Base-by-base conservation (phyloP, 2,329 filamentous ascomycete species). In the Trichoderma aggressivum region DNA sequence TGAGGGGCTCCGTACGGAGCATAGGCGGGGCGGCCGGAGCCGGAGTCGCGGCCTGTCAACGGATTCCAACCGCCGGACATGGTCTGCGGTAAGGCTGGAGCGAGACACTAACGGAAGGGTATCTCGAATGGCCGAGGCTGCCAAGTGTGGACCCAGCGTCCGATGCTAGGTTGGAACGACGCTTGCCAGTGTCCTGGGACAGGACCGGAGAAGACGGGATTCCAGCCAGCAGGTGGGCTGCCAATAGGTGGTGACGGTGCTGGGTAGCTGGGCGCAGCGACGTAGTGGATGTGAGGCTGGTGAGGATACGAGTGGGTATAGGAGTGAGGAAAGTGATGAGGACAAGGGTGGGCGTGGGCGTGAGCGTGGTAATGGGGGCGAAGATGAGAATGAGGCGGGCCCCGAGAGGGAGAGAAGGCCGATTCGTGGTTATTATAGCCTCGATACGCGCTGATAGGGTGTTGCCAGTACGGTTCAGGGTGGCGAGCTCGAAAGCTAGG, bases 1-100 rank as follows among this genome's bases (percentile, higher is more conserved):
- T 80, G 43, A 18, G 81, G 78, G 16, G 75, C 78, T 24, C 81
- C 79, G 36, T 72, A 75, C 5, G 81, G 81, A 36, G 81, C 76
- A 69, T 76, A 76, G 16, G 76, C 74, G 5, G 82, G 82, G 1
- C 78, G 78, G 43, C 71, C 62, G 24, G 77, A 78, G 12, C 76
- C 74, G n/a, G 76, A 70, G 72, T 84, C 83, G 18, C 81, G 81
- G 24, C 83, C 79, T 39, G 79, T 78, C 16, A 80, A 71, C 5
- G 82, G 82, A 71, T 84, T 84, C 80, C 81, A 82, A 47, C 81
- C 81, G 53, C 79, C 78, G 62, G 81, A 78, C 81, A 83, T 83
- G 16, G 5, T 47, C 47, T 24, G 11, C 1, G 36, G 59, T 39
- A 60, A 7, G 5, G 32, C 7, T n/a, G 7, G 28, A 21, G 28